Conservation (phyloP, 1,139 yeast genomes). For the Arxiozyma slooffiae region DNA sequence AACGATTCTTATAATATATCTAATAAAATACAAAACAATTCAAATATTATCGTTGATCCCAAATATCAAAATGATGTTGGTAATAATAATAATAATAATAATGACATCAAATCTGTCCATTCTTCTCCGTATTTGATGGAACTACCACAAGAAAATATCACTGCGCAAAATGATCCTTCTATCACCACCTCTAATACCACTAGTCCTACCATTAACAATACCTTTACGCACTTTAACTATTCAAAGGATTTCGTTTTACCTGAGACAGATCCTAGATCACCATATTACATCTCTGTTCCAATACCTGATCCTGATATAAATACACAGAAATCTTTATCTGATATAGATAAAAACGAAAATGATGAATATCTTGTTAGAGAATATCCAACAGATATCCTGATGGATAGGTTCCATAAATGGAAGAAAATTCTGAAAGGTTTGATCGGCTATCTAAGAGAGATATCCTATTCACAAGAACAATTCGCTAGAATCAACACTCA, state of each 20-base stretch:
- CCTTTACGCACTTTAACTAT: conserved; percentile 10
- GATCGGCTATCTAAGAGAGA: conserved; percentile 51
- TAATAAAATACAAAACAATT: neutral
- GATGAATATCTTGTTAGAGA: conserved; percentile 23
- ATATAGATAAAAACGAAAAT: conserved; percentile 4
- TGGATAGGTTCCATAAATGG: conserved; percentile 58
- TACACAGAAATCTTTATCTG: conserved; percentile 2
- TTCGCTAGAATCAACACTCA: conserved; percentile 57
- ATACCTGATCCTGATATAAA: conserved; percentile 22
- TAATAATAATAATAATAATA: conserved; percentile 1
- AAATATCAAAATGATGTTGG: neutral
- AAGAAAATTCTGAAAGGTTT: conserved; percentile 57
- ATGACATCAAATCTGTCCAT: conserved; percentile 6
- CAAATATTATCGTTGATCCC: neutral
- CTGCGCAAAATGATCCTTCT: conserved; percentile 10
- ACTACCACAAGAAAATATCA: conserved; percentile 14
- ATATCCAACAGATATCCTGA: conserved; percentile 33
- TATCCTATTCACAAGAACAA: conserved; percentile 57
- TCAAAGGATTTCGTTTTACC: conserved; percentile 27
- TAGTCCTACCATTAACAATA: neutral
- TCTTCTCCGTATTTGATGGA: conserved; percentile 24
- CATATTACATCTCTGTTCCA: conserved; percentile 32
- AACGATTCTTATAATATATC: neutral
- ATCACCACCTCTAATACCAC: conserved; percentile 12
- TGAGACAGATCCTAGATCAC: conserved; percentile 30